A percentile compares a stretch with the other conserved stretches of the same genome.
Evolutionary conservation across 83 land plant genomes (phyloP).

Genomic region (Isoetes engelmannii): DNA sequence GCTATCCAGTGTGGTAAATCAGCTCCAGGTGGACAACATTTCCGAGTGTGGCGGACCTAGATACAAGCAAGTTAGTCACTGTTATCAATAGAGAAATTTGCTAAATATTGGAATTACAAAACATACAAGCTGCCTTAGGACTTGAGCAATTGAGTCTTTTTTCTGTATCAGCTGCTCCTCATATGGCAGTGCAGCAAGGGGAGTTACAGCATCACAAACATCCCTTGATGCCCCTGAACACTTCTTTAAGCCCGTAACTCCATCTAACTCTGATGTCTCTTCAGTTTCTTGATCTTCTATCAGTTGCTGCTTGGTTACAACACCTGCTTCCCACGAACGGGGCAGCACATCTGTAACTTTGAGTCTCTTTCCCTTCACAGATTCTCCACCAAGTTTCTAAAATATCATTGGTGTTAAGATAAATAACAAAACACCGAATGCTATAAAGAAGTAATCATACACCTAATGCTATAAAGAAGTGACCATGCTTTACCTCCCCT

Average conservation of each 20-base stretch:
- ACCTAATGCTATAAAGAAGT: not conserved
- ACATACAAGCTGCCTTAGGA: conserved; percentile 74
- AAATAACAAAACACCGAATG: not conserved
- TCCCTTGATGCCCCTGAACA: conserved; percentile 22
- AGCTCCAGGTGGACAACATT: conserved; percentile 22
- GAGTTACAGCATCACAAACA: conserved; percentile 84
- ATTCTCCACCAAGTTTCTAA: conserved; percentile 53
- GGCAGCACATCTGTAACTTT: conserved; percentile 79
- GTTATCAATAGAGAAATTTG: not conserved
- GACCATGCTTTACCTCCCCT: conserved; percentile 46
- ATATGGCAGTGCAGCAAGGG: conserved; percentile 76
- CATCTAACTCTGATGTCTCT: no score
- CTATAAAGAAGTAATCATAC: not conserved
- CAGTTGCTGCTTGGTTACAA: no score
- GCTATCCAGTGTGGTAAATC: conserved; percentile 27
- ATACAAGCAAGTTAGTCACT: not conserved
- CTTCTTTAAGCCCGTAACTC: conserved; percentile 9
- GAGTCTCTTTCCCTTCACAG: conserved; percentile 43
- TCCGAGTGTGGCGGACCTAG: conserved; percentile 32
- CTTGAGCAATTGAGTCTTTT: conserved; percentile 52
- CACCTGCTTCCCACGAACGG: conserved; percentile 41
- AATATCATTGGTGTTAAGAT: conserved; percentile 4
- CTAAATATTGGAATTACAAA: no score
- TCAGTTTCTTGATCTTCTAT: no score
- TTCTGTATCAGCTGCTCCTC: conserved; percentile 67